Conservation (phyloP, 768 basidiomycete species). For the Auriscalpium orientale region DNA sequence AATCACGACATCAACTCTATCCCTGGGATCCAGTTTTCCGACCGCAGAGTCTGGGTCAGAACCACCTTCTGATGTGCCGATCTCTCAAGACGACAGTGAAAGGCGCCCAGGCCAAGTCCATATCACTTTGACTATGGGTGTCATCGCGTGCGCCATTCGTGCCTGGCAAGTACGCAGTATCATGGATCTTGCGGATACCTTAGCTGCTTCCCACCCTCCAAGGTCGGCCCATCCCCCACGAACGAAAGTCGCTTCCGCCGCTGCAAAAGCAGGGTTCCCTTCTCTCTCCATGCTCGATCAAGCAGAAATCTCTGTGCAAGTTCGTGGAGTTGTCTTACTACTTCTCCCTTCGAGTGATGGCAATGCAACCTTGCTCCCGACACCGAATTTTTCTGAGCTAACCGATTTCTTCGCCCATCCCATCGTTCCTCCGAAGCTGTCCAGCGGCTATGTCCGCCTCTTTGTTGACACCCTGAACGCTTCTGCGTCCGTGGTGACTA, state of each 20-base stretch:
- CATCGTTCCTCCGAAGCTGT: slow-evolving; percentile 45
- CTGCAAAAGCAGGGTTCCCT: neutral
- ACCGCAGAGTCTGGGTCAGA: neutral
- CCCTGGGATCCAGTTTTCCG: neutral
- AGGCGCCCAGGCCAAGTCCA: neutral
- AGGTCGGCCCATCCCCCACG: too few relatives aligned
- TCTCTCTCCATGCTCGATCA: slow-evolving; percentile 21
- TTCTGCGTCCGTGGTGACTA: slow-evolving; percentile 9
- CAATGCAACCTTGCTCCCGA: neutral
- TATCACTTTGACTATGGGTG: slow-evolving; percentile 6
- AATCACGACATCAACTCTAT: slow-evolving; percentile 7
- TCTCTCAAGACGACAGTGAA: too few relatives aligned
- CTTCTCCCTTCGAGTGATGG: slow-evolving; percentile 29
- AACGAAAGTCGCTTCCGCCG: too few relatives aligned
- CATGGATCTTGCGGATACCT: slow-evolving; percentile 25
- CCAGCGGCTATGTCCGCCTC: slow-evolving; percentile 44
- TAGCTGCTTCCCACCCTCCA: slow-evolving; percentile 13
- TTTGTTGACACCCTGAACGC: slow-evolving; percentile 20
- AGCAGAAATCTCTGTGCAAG: slow-evolving; percentile 25
- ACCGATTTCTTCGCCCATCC: slow-evolving; percentile 49
- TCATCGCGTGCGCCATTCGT: slow-evolving; percentile 14
- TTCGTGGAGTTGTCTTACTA: slow-evolving; percentile 43
- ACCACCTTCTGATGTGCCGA: too few relatives aligned
- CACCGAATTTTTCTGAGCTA: slow-evolving; percentile 3
- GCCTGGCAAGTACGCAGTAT: slow-evolving; percentile 7